Evolutionary conservation across 495 filamentous ascomycete species (phyloP), one percentile per base, ranked within the genome.

Genomic region (Penicillium salamii): DNA sequence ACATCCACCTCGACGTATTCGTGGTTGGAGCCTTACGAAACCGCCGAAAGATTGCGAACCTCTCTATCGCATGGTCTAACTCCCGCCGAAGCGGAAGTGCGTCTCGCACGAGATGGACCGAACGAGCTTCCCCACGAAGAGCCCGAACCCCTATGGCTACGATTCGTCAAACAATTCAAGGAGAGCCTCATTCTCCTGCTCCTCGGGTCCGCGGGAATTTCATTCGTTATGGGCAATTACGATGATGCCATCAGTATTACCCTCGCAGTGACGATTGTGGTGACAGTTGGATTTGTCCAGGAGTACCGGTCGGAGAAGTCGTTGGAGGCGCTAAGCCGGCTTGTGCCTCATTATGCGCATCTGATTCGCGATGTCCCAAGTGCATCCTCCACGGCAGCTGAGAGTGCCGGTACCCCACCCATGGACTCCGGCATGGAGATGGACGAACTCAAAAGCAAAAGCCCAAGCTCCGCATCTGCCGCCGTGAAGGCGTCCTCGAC

Each of bases 221-320:
- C 91, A 0, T 85, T 96, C 38, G 59, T 97, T 40, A 90, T 99
- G 78, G 91, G 93, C 21, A 97, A 99, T 62, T 83, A 85, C 70
- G 91, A 97, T 55, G 93, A 99, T 74, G 95, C 95, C 5, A 72
- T 97, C 57, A 97, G 91, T 67, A 99, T 99, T 58, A 75, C 92
- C 2, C 80, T 95, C 26, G 93, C 93, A 1, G 93, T 99, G 6
- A 93, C 90, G 36, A 97, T 99, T 61, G 93, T 99, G 14, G 91
- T 97, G 31, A 88, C 88, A 1, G 93, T 97, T 42, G 93, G 90
- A 9, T 99, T 99, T 60, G 81, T 97, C 47, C 93, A 99, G 63
- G 93, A 99, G 68, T 97, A 97, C 65, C 81, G 95, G 49, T 97
- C 92, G 33, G 95, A 99, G 65, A 95, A 97, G 69, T 96, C 91